Evolutionary conservation across 257 asterid species (phyloP).

Genomic region (Gentiana dahurica): DNA sequence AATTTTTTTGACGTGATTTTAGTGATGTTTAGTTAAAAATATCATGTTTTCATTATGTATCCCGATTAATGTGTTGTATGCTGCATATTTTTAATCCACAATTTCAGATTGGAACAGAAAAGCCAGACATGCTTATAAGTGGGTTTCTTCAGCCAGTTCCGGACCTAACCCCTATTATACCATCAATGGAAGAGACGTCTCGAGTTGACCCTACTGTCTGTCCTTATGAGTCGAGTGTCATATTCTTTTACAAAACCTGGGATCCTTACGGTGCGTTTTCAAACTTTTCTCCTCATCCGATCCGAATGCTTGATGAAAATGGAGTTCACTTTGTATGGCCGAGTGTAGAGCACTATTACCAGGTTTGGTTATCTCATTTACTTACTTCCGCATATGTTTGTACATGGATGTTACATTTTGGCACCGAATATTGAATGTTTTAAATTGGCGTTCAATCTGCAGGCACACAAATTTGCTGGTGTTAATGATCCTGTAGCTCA

Average conservation of each 20-base stretch:
- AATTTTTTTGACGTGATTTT: no score
- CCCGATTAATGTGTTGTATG: neutral
- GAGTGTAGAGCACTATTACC: slow-evolving; percentile 96
- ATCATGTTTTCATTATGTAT: no score
- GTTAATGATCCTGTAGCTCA: slow-evolving; percentile 50
- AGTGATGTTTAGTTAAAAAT: no score
- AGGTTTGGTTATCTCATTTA: slow-evolving; percentile 29
- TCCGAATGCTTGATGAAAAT: slow-evolving; percentile 58
- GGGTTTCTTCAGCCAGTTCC: slow-evolving; percentile 98
- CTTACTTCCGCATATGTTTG: no score
- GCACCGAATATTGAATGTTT: no score
- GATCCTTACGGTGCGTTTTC: slow-evolving; percentile 94
- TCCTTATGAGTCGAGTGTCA: slow-evolving; percentile 78
- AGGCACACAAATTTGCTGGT: slow-evolving; percentile 85
- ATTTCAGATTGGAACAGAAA: slow-evolving; percentile 45
- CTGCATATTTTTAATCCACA: slow-evolving; percentile 1
- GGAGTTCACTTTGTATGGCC: slow-evolving; percentile 59
- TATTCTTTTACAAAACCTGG: slow-evolving; percentile 92
- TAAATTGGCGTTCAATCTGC: slow-evolving; percentile 6
- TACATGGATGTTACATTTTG: no score
- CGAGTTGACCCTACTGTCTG: slow-evolving; percentile 80
- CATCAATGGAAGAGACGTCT: slow-evolving; percentile 71
- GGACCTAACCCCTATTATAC: slow-evolving; percentile 74
- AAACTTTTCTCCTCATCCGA: slow-evolving; percentile 84
- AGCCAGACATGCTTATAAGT: slow-evolving; percentile 83